Conservation (phyloP, 805 yeast species). For the Peterozyma xylosa region DNA sequence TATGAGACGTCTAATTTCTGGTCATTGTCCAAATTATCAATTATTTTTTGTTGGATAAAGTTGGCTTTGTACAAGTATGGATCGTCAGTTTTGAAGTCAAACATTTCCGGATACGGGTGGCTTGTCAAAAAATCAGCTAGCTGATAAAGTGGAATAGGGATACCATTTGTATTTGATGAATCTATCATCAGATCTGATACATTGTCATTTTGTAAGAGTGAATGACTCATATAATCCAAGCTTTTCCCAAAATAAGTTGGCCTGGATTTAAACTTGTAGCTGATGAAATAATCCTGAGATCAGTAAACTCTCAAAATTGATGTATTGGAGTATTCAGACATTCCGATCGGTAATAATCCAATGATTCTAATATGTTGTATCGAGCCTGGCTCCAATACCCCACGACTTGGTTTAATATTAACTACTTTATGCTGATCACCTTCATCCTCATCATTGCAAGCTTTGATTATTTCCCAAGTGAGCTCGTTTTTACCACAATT, state of each 20-base stretch:
- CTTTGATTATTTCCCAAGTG: constrained; percentile 20
- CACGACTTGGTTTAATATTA: constrained; percentile 26
- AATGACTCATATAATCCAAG: constrained; percentile 17
- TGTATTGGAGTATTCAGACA: constrained; percentile 14
- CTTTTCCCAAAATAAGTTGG: constrained; percentile 23
- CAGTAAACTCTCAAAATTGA: constrained; percentile 19
- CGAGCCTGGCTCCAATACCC: constrained; percentile 11
- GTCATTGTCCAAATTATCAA: constrained; percentile 9
- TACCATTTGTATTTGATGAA: constrained; percentile 17
- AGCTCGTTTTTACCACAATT: constrained; percentile 29
- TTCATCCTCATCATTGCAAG: constrained; percentile 7
- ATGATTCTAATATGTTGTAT: constrained; percentile 17
- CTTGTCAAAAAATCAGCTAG: constrained; percentile 21
- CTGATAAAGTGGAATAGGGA: constrained; percentile 23
- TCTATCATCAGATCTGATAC: neutral
- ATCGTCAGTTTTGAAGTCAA: constrained; percentile 8
- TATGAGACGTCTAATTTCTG: constrained; percentile 7
- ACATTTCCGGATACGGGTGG: constrained; percentile 17
- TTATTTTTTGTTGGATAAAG: constrained; percentile 10
- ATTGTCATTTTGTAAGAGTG: neutral
- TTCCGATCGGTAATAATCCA: constrained; percentile 5
- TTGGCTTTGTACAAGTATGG: constrained; percentile 3
- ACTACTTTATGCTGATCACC: constrained; percentile 22
- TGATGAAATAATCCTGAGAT: constrained; percentile 23
- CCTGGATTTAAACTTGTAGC: constrained; percentile 16